Conservation (phyloP, 352 stramenopile genomes). For the Globisporangium cystogenes region DNA sequence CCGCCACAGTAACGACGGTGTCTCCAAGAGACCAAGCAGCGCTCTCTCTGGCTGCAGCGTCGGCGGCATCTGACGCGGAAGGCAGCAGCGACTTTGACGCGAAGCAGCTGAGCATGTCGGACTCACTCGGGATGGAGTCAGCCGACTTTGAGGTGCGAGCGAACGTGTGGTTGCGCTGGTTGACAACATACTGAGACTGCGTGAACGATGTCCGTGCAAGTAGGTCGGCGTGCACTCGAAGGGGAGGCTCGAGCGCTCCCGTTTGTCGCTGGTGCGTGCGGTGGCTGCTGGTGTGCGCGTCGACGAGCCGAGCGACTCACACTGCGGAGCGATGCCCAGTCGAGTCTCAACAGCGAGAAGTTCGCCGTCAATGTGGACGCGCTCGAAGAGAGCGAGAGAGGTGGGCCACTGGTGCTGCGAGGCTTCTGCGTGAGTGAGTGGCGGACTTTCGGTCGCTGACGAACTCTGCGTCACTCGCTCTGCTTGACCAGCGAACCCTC, state of each 20-base stretch:
- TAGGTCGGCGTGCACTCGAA: conserved; percentile 50
- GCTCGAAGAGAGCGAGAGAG: conserved; percentile 35
- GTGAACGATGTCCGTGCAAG: background rate
- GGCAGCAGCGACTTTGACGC: conserved; percentile 12
- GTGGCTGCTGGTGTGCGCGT: background rate
- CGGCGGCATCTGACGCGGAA: background rate
- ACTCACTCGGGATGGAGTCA: conserved; percentile 71
- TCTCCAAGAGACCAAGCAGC: background rate
- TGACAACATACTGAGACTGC: background rate
- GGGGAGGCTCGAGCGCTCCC: conserved; percentile 31
- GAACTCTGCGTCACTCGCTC: background rate
- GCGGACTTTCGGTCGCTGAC: background rate
- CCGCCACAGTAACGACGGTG: background rate
- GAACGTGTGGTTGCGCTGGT: no score
- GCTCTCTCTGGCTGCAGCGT: conserved; percentile 5
- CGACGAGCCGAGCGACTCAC: no score
- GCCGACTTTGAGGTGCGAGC: conserved; percentile 68
- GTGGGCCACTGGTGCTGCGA: conserved; percentile 14
- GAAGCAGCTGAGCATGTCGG: conserved; percentile 38
- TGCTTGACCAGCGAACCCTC: conserved; percentile 4
- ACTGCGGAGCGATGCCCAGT: conserved; percentile 19
- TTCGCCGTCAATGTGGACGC: conserved; percentile 64
- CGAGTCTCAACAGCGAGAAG: conserved; percentile 69
- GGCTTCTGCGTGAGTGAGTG: background rate
- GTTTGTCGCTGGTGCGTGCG: conserved; percentile 41